Evolutionary conservation across 2,329 filamentous ascomycete genomes (phyloP).

Genomic region (Chaetomiaceae sp.): DNA sequence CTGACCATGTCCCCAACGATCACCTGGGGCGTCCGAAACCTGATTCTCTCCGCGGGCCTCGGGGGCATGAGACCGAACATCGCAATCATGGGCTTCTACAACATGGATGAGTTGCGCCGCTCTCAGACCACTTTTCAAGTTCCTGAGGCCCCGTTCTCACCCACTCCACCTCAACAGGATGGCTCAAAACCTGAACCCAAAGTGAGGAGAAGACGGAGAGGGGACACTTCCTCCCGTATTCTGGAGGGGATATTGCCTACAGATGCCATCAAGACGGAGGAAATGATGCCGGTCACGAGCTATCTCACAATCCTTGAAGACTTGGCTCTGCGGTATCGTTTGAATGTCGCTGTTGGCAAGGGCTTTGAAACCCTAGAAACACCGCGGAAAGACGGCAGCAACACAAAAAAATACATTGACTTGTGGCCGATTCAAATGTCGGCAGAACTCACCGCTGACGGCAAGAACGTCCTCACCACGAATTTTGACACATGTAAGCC

Average conservation of each 20-base stretch:
- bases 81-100: constrained; percentile 74
- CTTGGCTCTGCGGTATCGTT: constrained; percentile 67
- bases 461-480: constrained; percentile 68
- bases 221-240: constrained; percentile 52
- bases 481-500: constrained; percentile 83
- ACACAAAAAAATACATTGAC: constrained; percentile 75
- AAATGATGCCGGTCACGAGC: constrained; percentile 63
- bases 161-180: constrained; percentile 16
- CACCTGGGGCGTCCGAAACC: constrained; percentile 80
- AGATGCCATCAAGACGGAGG: constrained; percentile 64
- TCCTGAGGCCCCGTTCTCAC: constrained; percentile 42
- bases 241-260: constrained; percentile 61
- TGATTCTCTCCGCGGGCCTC: constrained; percentile 74
- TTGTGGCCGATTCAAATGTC: constrained; percentile 95
- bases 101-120: constrained; percentile 69
- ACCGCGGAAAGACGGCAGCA: constrained; percentile 54
- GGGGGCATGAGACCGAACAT: constrained; percentile 90
- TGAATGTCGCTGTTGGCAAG: constrained; percentile 81
- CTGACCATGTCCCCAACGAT: constrained; percentile 76
- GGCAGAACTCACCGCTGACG: constrained; percentile 67
- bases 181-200: constrained; percentile 33
- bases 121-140: constrained; percentile 54
- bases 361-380: constrained; percentile 75
- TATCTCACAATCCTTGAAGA: constrained; percentile 85
- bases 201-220: constrained; percentile 38